Conservation (phyloP, 306 rosid genomes). For the Amphicarpaea edgeworthii region DNA sequence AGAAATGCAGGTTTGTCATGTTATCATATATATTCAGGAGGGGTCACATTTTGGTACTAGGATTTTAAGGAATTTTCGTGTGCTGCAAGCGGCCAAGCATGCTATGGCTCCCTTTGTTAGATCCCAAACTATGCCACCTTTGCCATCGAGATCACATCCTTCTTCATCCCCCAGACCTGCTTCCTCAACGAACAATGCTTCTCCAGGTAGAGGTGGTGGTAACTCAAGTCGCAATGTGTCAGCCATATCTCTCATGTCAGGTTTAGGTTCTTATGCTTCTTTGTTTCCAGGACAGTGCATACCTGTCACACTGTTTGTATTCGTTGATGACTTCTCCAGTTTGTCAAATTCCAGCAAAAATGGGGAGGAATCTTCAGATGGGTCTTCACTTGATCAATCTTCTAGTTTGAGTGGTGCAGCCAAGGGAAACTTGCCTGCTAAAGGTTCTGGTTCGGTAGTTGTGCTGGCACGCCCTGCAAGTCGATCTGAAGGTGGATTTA, state of each 20-base stretch:
- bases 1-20: conserved; percentile 94
- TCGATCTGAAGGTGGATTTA: conserved; percentile 79
- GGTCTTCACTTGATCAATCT: conserved; percentile 58
- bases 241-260: conserved; percentile 79
- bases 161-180: conserved; percentile 62
- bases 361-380: conserved; percentile 69
- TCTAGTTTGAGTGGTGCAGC: conserved; percentile 61
- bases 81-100: conserved; percentile 84
- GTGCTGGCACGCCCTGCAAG: conserved; percentile 89
- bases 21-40: conserved; percentile 80
- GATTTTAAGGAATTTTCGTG: conserved; percentile 76
- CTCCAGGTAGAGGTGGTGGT: conserved; percentile 75
- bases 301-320: conserved; percentile 84
- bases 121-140: conserved; percentile 55
- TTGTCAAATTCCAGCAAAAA: conserved; percentile 54
- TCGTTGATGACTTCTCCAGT: conserved; percentile 77
- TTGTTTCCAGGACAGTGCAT: conserved; percentile 96
- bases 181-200: conserved; percentile 60
- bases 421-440: conserved; percentile 66
- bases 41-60: conserved; percentile 75
- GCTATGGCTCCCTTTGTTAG: conserved; percentile 78
- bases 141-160: conserved; percentile 60
- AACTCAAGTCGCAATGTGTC: conserved; percentile 70
- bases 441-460: conserved; percentile 86
- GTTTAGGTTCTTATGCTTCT: conserved; percentile 88